Evolutionary conservation across 805 yeast species (phyloP).

Genomic region (Barnettozyma californica): DNA sequence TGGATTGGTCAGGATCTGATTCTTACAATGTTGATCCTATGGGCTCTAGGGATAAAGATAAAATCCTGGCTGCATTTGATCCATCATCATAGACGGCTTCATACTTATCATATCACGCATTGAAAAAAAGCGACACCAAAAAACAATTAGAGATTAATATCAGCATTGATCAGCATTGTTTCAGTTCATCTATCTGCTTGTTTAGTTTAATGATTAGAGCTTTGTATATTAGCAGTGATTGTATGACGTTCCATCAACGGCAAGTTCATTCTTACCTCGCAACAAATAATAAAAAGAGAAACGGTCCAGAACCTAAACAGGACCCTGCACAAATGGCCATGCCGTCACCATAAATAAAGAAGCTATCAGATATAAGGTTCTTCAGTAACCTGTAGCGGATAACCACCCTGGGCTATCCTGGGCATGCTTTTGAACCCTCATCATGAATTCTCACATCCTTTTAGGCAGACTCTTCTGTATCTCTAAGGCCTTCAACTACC

Average conservation of each 20-base stretch:
- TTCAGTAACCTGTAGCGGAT: too few species aligned
- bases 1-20: slow-evolving; percentile 71
- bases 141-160: not conserved
- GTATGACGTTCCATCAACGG: not conserved
- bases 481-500: too few species aligned
- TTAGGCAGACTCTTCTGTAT: too few species aligned
- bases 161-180: not conserved
- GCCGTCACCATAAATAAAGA: too few species aligned
- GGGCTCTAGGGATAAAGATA: slow-evolving; percentile 21
- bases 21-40: slow-evolving; percentile 20
- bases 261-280: too few species aligned
- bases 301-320: too few species aligned
- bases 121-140: not conserved
- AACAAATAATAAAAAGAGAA: too few species aligned
- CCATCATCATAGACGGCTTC: slow-evolving; percentile 14
- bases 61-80: slow-evolving; percentile 27
- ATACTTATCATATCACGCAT: not conserved
- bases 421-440: too few species aligned
- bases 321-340: too few species aligned
- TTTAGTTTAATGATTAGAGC: not conserved
- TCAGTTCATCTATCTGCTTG: not conserved
- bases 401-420: too few species aligned
- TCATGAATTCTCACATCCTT: too few species aligned
- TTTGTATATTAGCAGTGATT: not conserved
- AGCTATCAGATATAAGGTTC: too few species aligned